Evolutionary conservation across 2,329 filamentous ascomycete genomes (phyloP), one percentile per base, ranked within the genome.

Genomic region (Aspergillus persii): DNA sequence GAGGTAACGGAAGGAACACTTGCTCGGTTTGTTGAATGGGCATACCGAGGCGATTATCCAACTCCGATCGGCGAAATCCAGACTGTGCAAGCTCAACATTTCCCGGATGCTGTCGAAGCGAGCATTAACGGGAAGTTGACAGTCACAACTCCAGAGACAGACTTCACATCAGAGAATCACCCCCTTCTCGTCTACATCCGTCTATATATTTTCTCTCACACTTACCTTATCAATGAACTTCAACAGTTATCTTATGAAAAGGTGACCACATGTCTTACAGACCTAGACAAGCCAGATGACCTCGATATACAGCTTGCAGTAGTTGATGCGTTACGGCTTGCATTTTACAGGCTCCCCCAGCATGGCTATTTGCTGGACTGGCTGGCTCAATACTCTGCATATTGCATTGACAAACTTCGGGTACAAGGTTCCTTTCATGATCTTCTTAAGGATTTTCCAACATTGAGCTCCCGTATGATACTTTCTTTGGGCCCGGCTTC

Each of bases 151-250:
- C 39, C 9, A 56, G 29, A 56, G 39, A 36, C 39, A 23, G 51
- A 58, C 12, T 49, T 54, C 18, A 58, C 47, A 2, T 50, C 12
- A 26, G 56, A 56, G 29, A 55, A 57, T 41, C 61, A 63, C 39
- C 59, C 53, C 15, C 50, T 61, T 9, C 56, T 61, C 29, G 39
- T 39, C 8, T 55, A 63, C 30, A 33, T 63, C 46, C 56, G 56
- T 8, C 52, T 63, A 27, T 63, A 63, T 31, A 53, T 63, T 27
- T 63, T 63, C 59, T 52, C 49, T n/a, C 47, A 58, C 18, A 48
- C 50, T 36, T 63, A 61, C 49, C 49, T 61, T n/a, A 53, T 61
- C 41, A 18, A 23, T 11, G 53, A 49, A 18, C 58, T 63, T 4
- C 59, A 58, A 39, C 26, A 61, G 15, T 46, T 63, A n/a, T 52